Base-by-base conservation (phyloP, 257 asterid genomes). In the Fraxinus pennsylvanica region DNA sequence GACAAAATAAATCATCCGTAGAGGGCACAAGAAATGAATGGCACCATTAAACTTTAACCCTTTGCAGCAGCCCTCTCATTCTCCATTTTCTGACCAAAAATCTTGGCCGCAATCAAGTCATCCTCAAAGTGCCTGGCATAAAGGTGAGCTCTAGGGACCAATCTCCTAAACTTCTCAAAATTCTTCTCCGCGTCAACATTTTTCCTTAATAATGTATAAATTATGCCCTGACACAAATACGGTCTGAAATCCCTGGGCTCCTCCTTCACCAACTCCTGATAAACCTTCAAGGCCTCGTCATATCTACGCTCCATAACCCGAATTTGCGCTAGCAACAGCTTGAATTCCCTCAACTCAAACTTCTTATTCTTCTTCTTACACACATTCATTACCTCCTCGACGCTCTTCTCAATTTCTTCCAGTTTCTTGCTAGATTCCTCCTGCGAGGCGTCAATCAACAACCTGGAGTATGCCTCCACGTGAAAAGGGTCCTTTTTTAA, bases 181-280 rank as follows among this genome's bases (percentile, higher is more conserved):
- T 74, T 85, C 86, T 89, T 90, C 78, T 93, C 97, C 2, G 98
- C 99, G 84, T 91, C 96, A 0, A 54, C 74, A 47, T 79, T 88
- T 75, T 90, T 93, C 91, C 86, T 87, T 90, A 92, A 79, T 87
- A 93, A 63, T 9, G 96, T 93, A 57, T 91, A 93, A 63, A 93
- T 90, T 52, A 92, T 92, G 29, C 97, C 99, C 84, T 90, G 96
- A 80, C 98, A 95, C 65, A 95, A 73, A 68, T 93, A 95, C 1
- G 98, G 99, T 87, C 98, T 87, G 32, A 92, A 95, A 82, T 95
- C 99, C 81, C 94, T 88, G 0, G 98, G 99, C 82, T 95, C 99
- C 79, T 95, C 97, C 84, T 85, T 90, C 41, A 91, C 92, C 77
- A 95, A 81, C 39, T 88, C 96, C 74, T 85, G 81, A 79, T 95